phyloP scores from a whole-genome alignment of 331 rosid genomes.

The Arachis monticola region DNA sequence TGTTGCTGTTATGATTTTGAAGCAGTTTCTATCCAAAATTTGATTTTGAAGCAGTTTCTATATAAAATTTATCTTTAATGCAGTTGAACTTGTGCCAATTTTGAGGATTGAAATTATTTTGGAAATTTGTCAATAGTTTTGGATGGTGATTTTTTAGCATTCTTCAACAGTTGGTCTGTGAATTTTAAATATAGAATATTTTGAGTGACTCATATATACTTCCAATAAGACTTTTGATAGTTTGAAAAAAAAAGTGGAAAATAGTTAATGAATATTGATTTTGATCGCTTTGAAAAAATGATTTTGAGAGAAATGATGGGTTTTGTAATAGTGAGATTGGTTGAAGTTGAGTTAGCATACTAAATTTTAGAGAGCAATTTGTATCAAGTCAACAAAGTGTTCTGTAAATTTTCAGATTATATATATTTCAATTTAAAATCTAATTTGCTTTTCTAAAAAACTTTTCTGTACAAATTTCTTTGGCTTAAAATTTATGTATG shows the following conservation, averaged over 20 bases:
- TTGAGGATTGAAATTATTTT: conserved; percentile 16
- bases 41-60: too few relatives aligned
- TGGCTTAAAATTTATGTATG: neutral
- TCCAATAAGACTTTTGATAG: neutral
- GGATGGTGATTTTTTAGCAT: conserved; percentile 10
- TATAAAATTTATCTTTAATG: too few relatives aligned
- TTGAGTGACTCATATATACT: conserved; percentile 1
- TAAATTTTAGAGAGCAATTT: neutral
- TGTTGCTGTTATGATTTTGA: conserved; percentile 27
- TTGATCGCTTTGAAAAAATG: conserved; percentile 6
- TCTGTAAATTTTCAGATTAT: neutral
- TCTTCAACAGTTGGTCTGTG: conserved; percentile 7
- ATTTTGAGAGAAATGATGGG: conserved; percentile 1
- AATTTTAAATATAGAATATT: conserved; percentile 33
- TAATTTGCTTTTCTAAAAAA: conserved; percentile 1
- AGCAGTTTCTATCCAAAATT: neutral
- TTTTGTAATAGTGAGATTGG: neutral
- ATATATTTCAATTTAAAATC: conserved; percentile 2
- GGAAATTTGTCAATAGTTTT: conserved; percentile 14
- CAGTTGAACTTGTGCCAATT: conserved; percentile 19
- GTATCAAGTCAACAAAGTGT: neutral
- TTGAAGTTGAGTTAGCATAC: neutral
- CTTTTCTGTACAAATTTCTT: conserved; percentile 14
- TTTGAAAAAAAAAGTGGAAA: neutral
- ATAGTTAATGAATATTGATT: conserved; percentile 18